Base-by-base conservation (phyloP, 2,329 filamentous ascomycete genomes). In the Cladophialophora yegresii region DNA sequence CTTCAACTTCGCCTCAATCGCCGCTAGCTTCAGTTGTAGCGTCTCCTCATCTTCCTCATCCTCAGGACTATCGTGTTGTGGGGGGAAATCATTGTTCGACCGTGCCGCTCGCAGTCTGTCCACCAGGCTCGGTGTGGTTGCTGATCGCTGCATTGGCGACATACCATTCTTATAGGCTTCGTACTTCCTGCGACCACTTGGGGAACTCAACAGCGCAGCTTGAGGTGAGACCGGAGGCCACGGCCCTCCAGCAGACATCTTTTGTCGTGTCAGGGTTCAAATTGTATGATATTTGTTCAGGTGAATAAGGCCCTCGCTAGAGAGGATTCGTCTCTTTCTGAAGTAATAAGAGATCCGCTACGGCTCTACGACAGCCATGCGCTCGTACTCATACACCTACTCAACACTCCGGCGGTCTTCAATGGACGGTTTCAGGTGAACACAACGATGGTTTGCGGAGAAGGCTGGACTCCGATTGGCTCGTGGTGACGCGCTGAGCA, bases 31-130 rank as follows among this genome's bases (percentile, higher is more conserved):
- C 67, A 99, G 80, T 73, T 96, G 87, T 36, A 98, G 79, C 1
- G 87, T 96, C 80, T 98, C 93, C 76, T 97, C 93, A 71, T 96
- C 93, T 6, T 96, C 85, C n/a, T 86, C 84, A 4, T 91, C 89
- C 0, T 88, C 86, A 9, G 79, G 79, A 16, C 73, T 73, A 23
- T 68, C 67, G 3, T 81, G 79, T 77, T 62, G 69, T 63, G 58
- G 59, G 53, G 54, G 66, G 57, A 61, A 63, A 13, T 67, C 68
- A 13, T 67, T 64, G 43, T 66, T 55, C 13, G 43, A 56, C 32
- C 65, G 65, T n/a, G 75, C 69, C 22, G 73, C 72, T 22, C 71
- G 66, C 32, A 75, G 71, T 63, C 73, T 76, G 13, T 73, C 71
- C 55, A 75, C 73, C 13, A 77, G 71, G 71, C 73, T 77, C 4